These are phyloP conservation scores for Artomyces pyxidatus DNA, from an alignment of 768 basidiomycete genomes.

Conservation along the genomic window DNA sequence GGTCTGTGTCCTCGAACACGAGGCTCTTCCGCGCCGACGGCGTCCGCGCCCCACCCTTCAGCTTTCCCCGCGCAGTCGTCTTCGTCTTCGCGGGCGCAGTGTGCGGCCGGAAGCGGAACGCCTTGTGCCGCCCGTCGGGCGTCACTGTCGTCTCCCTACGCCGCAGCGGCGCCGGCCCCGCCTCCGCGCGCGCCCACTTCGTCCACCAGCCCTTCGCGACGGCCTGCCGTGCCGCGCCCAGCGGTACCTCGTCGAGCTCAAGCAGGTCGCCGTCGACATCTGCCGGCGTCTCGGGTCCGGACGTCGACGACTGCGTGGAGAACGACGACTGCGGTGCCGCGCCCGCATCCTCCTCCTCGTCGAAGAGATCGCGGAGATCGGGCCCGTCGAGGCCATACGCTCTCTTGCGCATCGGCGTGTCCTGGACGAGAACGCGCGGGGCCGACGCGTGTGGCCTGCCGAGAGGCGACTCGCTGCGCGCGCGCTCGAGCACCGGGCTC, in stretches of 20 bases:
- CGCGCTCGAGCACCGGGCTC: conserved; percentile 29
- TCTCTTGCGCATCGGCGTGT: conserved; percentile 19
- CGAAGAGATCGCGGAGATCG: conserved; percentile 4
- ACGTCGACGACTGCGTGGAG: conserved; percentile 12
- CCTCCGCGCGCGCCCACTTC: conserved; percentile 34
- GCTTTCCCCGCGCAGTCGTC: conserved; percentile 1
- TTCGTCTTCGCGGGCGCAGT: background rate
- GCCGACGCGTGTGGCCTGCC: background rate
- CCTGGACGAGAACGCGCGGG: conserved; percentile 20
- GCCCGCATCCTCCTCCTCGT: conserved; percentile 4
- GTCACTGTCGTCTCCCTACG: conserved; percentile 42
- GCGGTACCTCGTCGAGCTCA: conserved; percentile 18
- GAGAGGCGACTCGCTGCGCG: background rate
- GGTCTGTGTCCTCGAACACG: no score
- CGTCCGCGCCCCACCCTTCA: conserved; percentile 8
- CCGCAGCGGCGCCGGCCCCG: conserved; percentile 24
- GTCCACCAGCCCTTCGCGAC: conserved; percentile 45
- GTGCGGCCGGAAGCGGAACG: conserved; percentile 18
- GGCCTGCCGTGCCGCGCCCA: conserved; percentile 22
- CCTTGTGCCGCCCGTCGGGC: conserved; percentile 33
- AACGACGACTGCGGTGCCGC: conserved; percentile 8
- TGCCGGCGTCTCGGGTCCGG: conserved; percentile 9
- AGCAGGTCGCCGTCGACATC: conserved; percentile 11
- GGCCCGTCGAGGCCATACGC: background rate
- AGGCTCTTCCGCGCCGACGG: no score